These are phyloP conservation scores for Malania oleifera DNA, from an alignment of 164 flowering plant genomes.

Conservation along the genomic window DNA sequence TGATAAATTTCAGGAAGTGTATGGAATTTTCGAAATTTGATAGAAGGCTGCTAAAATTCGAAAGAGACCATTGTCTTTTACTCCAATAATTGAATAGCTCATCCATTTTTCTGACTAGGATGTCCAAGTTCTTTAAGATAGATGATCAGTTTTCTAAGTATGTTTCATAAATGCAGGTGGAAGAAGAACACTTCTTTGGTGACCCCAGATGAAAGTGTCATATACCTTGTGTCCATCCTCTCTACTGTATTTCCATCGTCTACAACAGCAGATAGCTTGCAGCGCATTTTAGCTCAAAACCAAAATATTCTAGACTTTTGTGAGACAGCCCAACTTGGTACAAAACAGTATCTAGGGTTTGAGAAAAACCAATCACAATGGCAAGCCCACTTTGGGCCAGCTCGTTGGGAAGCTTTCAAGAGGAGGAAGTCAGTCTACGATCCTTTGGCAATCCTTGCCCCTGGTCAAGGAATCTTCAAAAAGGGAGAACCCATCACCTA, in stretches of 20 bases:
- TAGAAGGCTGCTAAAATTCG: too few species aligned
- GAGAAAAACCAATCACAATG: slow-evolving; percentile 62
- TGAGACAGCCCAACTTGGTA: slow-evolving; percentile 30
- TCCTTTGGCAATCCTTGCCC: slow-evolving; percentile 82
- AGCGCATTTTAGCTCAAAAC: slow-evolving; percentile 48
- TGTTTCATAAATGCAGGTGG: slow-evolving; percentile 86
- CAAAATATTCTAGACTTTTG: slow-evolving; percentile 58
- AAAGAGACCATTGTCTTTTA: too few species aligned
- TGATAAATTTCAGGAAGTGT: too few species aligned
- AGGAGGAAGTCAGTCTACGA: slow-evolving; percentile 68
- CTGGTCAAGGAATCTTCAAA: slow-evolving; percentile 90
- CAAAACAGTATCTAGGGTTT: slow-evolving; percentile 81
- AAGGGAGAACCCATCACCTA: too few species aligned
- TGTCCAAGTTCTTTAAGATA: too few species aligned
- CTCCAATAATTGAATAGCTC: too few species aligned
- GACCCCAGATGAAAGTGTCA: slow-evolving; percentile 75
- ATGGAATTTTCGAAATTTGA: too few species aligned
- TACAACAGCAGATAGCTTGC: slow-evolving; percentile 48
- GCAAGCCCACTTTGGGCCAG: slow-evolving; percentile 74
- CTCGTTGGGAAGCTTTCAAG: slow-evolving; percentile 61
- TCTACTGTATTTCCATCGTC: slow-evolving; percentile 67
- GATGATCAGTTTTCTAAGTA: too few species aligned
- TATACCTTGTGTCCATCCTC: slow-evolving; percentile 76
- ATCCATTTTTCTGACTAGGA: too few species aligned
- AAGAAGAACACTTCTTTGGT: slow-evolving; percentile 63